Evolutionary conservation across 208 protist species (phyloP), one percentile per base, ranked within the genome.

Genomic region (Leishmania major): DNA sequence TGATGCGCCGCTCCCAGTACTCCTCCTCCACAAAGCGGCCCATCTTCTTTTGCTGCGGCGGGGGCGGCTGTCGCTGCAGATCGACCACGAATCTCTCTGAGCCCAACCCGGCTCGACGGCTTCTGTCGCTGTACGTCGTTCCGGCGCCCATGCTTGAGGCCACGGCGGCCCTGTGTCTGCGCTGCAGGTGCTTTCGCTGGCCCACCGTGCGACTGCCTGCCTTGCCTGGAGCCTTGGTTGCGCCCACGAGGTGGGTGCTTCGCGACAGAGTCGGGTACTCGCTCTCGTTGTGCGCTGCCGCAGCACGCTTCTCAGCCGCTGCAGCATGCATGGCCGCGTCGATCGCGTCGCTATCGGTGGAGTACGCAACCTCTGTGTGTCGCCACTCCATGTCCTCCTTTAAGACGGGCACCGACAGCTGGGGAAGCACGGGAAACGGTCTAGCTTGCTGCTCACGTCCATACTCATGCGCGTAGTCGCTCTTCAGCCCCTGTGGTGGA

Each of bases 1-100:
- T 77, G 19, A 75, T 77, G 40, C 70, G 66, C 25, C 86, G 84
- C 55, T 85, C 84, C 59, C 51, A 74, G 82, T 90, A 92, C 40
- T 92, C 87, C 31, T 92, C 89, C 79, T 89, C 85, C 10, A 90
- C 51, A n/a, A 78, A 75, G 45, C 85, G 82, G 67, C 87, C 89
- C 37, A 92, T 53, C 31, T 85, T 80, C 74, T 88, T 92, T 5
- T 73, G 80, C 77, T 25, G 64, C 11, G 75, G 73, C 6, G 74
- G 22, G 3, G 45, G 81, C 22, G 25, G 73, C 67, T 83, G 83
- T 0, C 79, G 64, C 55, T 55, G 85, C 85, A 55, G 22, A 22
- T 51, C 51, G 37, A 66, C 62, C 53, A 51, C 69, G 37, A 73
- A 2, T 7, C 59, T 66, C 25, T 78, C 57, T 49, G 25, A 66